phyloP scores from a whole-genome alignment of 2,329 filamentous ascomycete species.

The Teratosphaeria zuluensis region DNA sequence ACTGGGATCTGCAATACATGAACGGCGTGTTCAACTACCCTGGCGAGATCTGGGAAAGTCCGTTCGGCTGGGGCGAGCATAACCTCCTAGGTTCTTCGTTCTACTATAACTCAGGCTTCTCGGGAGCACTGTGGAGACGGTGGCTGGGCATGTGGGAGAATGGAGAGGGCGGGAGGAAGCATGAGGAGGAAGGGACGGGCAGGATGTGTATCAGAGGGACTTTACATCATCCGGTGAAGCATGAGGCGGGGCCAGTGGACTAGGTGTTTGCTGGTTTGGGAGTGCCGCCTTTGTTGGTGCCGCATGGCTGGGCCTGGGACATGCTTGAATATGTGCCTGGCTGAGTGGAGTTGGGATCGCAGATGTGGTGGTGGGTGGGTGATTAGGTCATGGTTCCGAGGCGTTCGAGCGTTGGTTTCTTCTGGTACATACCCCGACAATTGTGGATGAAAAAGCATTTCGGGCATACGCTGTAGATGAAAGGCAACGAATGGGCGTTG shows the following conservation, averaged over 20 bases:
- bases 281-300: neutral
- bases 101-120: conserved; percentile 43
- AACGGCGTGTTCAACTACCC: conserved; percentile 42
- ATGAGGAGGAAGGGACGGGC: conserved; percentile 31
- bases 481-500: no score
- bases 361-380: neutral
- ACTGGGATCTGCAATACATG: conserved; percentile 48
- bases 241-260: conserved; percentile 29
- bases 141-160: conserved; percentile 42
- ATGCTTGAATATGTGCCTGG: neutral
- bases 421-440: no score
- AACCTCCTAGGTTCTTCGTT: conserved; percentile 42
- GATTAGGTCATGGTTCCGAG: neutral
- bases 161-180: conserved; percentile 25
- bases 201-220: conserved; percentile 38
- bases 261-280: neutral
- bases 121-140: conserved; percentile 38
- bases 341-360: neutral
- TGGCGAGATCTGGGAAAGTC: conserved; percentile 33
- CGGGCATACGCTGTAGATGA: no score
- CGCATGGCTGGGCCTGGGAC: neutral
- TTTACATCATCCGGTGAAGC: conserved; percentile 41
- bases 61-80: conserved; percentile 44
- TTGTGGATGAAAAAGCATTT: no score
- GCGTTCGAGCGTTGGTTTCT: neutral